These are phyloP conservation scores for Ophiostoma populinum DNA, from an alignment of 2,329 filamentous ascomycete genomes.

Conservation along the genomic window DNA sequence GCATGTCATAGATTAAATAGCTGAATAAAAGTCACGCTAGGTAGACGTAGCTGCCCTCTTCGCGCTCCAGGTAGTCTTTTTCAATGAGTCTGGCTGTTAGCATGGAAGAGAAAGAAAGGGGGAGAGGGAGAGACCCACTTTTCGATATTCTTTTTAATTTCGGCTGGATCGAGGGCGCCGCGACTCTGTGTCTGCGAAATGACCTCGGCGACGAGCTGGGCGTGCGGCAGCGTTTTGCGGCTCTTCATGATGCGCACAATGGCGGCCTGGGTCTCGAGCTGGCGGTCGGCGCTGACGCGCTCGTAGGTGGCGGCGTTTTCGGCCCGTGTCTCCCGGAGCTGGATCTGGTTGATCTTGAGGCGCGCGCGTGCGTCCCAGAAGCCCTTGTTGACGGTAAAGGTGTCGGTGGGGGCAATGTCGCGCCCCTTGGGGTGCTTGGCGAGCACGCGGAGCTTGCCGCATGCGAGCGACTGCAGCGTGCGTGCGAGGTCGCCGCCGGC, in stretches of 20 bases:
- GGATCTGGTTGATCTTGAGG: conserved; percentile 98
- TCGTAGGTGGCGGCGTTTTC: conserved; percentile 93
- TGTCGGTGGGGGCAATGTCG: conserved; percentile 63
- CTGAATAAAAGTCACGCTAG: conserved; percentile 30
- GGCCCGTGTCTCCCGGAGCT: conserved; percentile 86
- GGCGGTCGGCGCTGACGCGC: conserved; percentile 70
- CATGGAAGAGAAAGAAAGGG: conserved; percentile 3
- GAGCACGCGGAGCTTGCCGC: conserved; percentile 71
- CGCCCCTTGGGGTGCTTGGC: conserved; percentile 70
- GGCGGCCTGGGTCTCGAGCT: conserved; percentile 92
- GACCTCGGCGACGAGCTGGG: conserved; percentile 78
- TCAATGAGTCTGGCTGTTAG: conserved; percentile 52
- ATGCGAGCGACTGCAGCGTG: conserved; percentile 88
- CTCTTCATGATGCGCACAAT: conserved; percentile 97
- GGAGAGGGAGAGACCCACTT: conserved; percentile 38
- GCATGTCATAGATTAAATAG: neutral
- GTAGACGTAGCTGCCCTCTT: conserved; percentile 54
- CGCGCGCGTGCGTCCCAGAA: too few relatives aligned
- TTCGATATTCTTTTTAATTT: conserved; percentile 96
- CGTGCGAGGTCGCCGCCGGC: conserved; percentile 65
- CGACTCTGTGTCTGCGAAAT: conserved; percentile 78
- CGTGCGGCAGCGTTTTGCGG: conserved; percentile 69
- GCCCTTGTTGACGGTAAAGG: conserved; percentile 52
- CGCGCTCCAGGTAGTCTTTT: conserved; percentile 80
- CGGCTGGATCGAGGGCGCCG: conserved; percentile 66